Evolutionary conservation across 768 basidiomycete genomes (phyloP).

Genomic region (Tephrocybe sp.): DNA sequence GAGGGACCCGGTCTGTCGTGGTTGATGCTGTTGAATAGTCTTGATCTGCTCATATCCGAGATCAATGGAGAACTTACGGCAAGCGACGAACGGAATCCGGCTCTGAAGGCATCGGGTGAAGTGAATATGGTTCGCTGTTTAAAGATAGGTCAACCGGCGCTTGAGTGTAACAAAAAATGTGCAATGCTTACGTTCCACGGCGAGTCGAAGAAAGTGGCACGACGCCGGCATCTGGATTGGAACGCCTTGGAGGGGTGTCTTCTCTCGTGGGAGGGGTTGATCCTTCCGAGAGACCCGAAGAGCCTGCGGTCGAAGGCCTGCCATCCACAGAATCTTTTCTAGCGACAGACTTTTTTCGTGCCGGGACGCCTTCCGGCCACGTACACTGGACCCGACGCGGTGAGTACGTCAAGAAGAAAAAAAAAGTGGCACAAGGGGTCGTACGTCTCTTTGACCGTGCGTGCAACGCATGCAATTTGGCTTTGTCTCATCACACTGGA

Average conservation of each 20-base stretch:
- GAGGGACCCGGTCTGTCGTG: conserved; percentile 36
- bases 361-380: conserved; percentile 79
- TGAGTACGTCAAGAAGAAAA: conserved; percentile 6
- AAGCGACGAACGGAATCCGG: conserved; percentile 44
- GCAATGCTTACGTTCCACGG: conserved; percentile 35
- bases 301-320: conserved; percentile 73
- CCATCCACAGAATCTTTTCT: conserved; percentile 61
- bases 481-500: conserved; percentile 89
- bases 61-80: conserved; percentile 35
- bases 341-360: conserved; percentile 60
- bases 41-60: conserved; percentile 3
- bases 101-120: conserved; percentile 43
- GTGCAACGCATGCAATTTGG: conserved; percentile 85
- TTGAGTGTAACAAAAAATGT: neutral
- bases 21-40: conserved; percentile 13
- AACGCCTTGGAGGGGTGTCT: conserved; percentile 57
- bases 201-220: conserved; percentile 37
- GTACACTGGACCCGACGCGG: conserved; percentile 53
- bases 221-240: conserved; percentile 38
- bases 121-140: conserved; percentile 45
- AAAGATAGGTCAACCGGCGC: conserved; percentile 14
- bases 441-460: conserved; percentile 80
- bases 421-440: conserved; percentile 18
- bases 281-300: conserved; percentile 66
- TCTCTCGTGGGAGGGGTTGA: conserved; percentile 73